Evolutionary conservation across 352 stramenopile genomes (phyloP).

Genomic region (Phytophthora foliorum): DNA sequence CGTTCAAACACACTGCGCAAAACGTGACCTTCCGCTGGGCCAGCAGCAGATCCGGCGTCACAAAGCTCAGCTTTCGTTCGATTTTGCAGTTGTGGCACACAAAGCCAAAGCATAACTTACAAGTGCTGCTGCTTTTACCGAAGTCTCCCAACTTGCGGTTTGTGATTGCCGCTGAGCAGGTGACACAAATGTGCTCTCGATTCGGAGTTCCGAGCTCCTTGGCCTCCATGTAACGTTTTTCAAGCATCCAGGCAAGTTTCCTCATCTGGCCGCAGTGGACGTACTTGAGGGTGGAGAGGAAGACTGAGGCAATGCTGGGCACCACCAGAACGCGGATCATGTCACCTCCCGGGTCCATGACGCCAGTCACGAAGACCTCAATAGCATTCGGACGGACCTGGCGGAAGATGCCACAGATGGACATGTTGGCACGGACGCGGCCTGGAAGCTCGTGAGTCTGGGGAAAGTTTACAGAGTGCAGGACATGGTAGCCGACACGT

Average conservation of each 20-base stretch:
- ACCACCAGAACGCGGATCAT: slow-evolving; percentile 40
- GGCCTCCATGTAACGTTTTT: slow-evolving; percentile 38
- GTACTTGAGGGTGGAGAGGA: slow-evolving; percentile 39
- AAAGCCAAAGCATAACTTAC: slow-evolving; percentile 49
- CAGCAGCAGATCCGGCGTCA: slow-evolving; percentile 43
- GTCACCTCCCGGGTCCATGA: slow-evolving; percentile 39
- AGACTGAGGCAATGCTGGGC: slow-evolving; percentile 41
- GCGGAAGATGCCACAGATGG: slow-evolving; percentile 47
- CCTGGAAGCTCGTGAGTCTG: slow-evolving; percentile 41
- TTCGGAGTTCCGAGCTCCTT: slow-evolving; percentile 40
- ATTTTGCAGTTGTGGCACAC: slow-evolving; percentile 45
- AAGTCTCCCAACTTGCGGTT: slow-evolving; percentile 33
- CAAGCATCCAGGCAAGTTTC: slow-evolving; percentile 63
- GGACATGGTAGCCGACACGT: slow-evolving; percentile 45
- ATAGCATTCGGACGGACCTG: slow-evolving; percentile 40
- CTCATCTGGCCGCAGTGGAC: slow-evolving; percentile 59
- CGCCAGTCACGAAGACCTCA: slow-evolving; percentile 40
- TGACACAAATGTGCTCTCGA: slow-evolving; percentile 43
- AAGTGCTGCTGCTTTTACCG: slow-evolving; percentile 41
- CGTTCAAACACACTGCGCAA: slow-evolving; percentile 44
- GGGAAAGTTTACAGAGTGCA: slow-evolving; percentile 54
- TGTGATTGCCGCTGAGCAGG: slow-evolving; percentile 29
- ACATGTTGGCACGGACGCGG: slow-evolving; percentile 40
- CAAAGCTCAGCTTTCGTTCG: slow-evolving; percentile 44
- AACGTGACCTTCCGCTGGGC: slow-evolving; percentile 44